Conservation (phyloP, 139 green algal species). For the Tetratostichococcus sp. region DNA sequence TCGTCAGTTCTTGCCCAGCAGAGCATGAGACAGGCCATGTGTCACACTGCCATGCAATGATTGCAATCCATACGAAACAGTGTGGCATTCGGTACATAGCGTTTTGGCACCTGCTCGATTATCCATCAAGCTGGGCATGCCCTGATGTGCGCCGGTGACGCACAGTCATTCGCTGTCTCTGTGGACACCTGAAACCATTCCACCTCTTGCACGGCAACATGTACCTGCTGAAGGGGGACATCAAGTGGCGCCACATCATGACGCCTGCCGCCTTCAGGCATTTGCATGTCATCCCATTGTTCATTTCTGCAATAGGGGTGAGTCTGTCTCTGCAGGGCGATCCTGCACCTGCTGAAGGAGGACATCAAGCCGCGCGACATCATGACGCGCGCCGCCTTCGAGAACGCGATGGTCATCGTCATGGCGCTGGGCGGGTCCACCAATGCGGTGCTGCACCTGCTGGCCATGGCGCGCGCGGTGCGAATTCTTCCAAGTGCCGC, state of each 20-base stretch:
- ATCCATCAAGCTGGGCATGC: no score
- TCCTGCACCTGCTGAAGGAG: constrained; percentile 78
- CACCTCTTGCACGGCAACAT: constrained; percentile 27
- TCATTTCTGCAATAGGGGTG: no score
- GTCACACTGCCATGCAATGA: no score
- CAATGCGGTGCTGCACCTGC: constrained; percentile 89
- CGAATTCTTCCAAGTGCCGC: neutral
- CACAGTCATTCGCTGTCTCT: no score
- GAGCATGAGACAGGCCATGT: no score
- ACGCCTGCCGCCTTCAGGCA: constrained; percentile 92
- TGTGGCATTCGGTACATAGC: no score
- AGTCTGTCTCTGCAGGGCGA: constrained; percentile 83
- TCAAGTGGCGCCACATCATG: constrained; percentile 97
- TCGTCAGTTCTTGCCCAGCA: no score
- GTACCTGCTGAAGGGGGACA: constrained; percentile 80
- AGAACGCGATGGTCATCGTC: constrained; percentile 92
- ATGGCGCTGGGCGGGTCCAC: constrained; percentile 94
- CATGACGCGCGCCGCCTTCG: constrained; percentile 90
- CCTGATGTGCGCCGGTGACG: no score
- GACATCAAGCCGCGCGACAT: constrained; percentile 96
- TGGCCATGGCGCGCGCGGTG: constrained; percentile 69
- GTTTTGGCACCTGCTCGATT: no score
- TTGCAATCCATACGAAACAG: no score
- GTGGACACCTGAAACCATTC: no score
- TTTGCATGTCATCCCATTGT: constrained; percentile 80